Conservation (phyloP, 495 filamentous ascomycete species). For the Xylaria sp. region DNA sequence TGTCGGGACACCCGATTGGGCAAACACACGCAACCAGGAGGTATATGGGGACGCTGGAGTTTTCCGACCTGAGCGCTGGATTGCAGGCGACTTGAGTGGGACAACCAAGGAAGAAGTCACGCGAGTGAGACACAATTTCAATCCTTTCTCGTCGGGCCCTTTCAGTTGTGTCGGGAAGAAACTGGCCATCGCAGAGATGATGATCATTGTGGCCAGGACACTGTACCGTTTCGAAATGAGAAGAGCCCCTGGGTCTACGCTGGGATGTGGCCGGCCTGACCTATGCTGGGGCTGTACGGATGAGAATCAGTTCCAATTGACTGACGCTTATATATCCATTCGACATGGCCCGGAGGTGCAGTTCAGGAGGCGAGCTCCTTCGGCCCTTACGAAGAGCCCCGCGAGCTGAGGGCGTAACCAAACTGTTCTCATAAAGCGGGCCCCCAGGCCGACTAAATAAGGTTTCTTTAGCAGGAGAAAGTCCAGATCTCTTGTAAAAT, state of each 20-base stretch:
- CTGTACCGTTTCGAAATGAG: constrained; percentile 27
- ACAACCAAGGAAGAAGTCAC: constrained; percentile 27
- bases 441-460: neutral
- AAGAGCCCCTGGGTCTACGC: constrained; percentile 20
- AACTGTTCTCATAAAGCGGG: neutral
- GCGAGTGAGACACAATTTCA: constrained; percentile 11
- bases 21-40: constrained; percentile 54
- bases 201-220: constrained; percentile 36
- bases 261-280: constrained; percentile 25
- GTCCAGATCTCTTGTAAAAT: neutral
- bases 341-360: constrained; percentile 31
- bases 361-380: constrained; percentile 16
- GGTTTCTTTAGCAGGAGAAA: neutral
- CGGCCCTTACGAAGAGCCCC: neutral
- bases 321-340: constrained; percentile 24
- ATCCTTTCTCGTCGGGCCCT: constrained; percentile 36
- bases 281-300: constrained; percentile 18
- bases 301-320: constrained; percentile 26
- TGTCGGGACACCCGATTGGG: constrained; percentile 64
- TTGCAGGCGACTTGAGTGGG: constrained; percentile 36
- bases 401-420: neutral
- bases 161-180: constrained; percentile 42
- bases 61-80: constrained; percentile 60
- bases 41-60: constrained; percentile 51
- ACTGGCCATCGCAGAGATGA: constrained; percentile 40